These are phyloP conservation scores for Aspergillus novofumigatus DNA, from an alignment of 2,329 filamentous ascomycete genomes.

Conservation along the genomic window DNA sequence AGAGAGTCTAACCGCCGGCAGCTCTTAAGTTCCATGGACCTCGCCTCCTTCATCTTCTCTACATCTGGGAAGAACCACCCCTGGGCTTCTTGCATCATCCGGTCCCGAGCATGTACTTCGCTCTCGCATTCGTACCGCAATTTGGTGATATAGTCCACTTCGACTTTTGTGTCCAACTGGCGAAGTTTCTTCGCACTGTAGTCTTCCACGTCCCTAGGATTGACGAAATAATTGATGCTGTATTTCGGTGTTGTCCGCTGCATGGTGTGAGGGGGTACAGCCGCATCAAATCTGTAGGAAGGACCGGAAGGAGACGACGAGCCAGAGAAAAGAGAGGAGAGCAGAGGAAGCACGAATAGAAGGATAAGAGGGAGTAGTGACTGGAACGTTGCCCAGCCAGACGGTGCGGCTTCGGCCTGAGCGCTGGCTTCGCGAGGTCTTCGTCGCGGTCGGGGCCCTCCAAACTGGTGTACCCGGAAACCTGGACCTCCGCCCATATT, in stretches of 20 bases:
- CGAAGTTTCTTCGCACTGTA: constrained; percentile 66
- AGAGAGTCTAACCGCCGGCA: constrained; percentile 55
- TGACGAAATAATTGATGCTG: constrained; percentile 78
- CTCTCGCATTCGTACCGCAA: constrained; percentile 69
- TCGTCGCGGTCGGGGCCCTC: constrained; percentile 70
- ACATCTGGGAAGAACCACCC: constrained; percentile 84
- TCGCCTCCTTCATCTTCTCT: constrained; percentile 71
- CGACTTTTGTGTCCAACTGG: constrained; percentile 72
- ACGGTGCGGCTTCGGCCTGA: constrained; percentile 49
- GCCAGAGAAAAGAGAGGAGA: constrained; percentile 71
- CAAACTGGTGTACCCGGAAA: constrained; percentile 92
- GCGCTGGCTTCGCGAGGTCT: constrained; percentile 65
- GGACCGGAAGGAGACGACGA: constrained; percentile 58
- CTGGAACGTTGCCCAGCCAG: constrained; percentile 55
- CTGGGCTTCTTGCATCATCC: constrained; percentile 70
- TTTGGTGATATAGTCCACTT: constrained; percentile 65
- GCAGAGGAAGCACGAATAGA: constrained; percentile 78
- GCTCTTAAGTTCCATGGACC: constrained; percentile 55
- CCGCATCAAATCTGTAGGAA: constrained; percentile 68
- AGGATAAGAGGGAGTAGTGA: constrained; percentile 83
- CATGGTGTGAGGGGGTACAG: constrained; percentile 67
- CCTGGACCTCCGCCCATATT: constrained; percentile 90
- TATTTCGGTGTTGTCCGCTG: constrained; percentile 67
- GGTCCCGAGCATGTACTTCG: constrained; percentile 63
- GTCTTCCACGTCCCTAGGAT: constrained; percentile 70